A percentile compares a stretch with the other conserved stretches of the same genome.
Evolutionary conservation across 257 asterid species (phyloP).

Genomic region (Ehretia macrophylla): DNA sequence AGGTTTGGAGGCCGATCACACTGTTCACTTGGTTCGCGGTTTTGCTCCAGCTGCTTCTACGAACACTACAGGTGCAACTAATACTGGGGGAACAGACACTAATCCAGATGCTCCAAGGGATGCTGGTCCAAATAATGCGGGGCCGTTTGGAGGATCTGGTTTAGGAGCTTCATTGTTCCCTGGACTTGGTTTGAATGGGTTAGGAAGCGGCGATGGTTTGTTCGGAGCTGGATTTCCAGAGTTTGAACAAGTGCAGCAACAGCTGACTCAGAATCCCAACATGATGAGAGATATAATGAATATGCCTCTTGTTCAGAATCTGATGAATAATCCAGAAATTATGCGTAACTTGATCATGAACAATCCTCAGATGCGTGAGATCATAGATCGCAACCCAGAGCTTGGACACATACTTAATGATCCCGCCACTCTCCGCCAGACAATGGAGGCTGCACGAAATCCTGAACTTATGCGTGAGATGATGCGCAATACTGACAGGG

Average conservation of each 20-base stretch:
- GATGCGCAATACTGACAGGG: conserved; percentile 66
- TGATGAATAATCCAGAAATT: conserved; percentile 57
- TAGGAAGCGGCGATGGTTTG: conserved; percentile 37
- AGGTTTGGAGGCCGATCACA: conserved; percentile 57
- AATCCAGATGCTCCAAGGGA: conserved; percentile 28
- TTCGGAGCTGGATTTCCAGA: conserved; percentile 49
- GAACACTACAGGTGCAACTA: conserved; percentile 21
- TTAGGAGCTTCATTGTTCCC: conserved; percentile 44
- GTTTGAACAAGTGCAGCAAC: conserved; percentile 47
- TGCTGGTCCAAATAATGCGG: conserved; percentile 32
- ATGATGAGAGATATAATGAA: conserved; percentile 54
- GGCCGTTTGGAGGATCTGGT: conserved; percentile 30
- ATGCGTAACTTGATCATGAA: conserved; percentile 46
- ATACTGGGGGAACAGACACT: conserved; percentile 26
- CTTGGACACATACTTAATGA: conserved; percentile 55
- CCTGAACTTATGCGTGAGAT: conserved; percentile 71
- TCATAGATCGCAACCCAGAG: conserved; percentile 56
- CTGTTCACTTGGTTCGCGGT: conserved; percentile 58
- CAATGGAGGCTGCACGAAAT: conserved; percentile 63
- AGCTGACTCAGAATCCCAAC: conserved; percentile 46
- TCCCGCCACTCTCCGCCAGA: conserved; percentile 55
- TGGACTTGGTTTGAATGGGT: conserved; percentile 40
- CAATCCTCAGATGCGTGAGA: conserved; percentile 67
- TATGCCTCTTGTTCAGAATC: conserved; percentile 45
- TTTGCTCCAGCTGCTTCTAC: conserved; percentile 38